Base-by-base conservation (phyloP, 2,329 filamentous ascomycete genomes). In the Apiospora rasikravindrae region DNA sequence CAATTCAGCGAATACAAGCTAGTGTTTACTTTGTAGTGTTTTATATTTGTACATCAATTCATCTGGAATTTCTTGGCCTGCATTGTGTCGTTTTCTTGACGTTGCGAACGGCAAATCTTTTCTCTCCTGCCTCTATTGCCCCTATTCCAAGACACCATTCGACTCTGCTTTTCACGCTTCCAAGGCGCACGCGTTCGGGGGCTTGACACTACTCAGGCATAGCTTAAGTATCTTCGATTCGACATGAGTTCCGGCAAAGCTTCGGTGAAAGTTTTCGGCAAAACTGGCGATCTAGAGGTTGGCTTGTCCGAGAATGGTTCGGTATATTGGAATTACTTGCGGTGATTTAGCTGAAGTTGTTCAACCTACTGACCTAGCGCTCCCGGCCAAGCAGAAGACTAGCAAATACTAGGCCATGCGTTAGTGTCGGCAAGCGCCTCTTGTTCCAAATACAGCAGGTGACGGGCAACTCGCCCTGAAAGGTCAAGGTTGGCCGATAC, bases 1-100 rank as follows among this genome's bases (percentile, higher is more conserved):
- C 66, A 40, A 68, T 68, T 68, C 66, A 68, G 66, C 66, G 66
- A 68, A 68, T 44, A 47, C 66, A 68, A 64, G n/a, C 33, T 64
- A 64, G 57, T 40, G 57, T 64, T 64, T 64, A 64, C 57, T 64
- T 64, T 64, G 57, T 64, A 64, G 57, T 64, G n/a, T 64, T 64
- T 37, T 64, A 64, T 64, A 64, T n/a, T 24, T 64, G 57, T 64
- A 64, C 57, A 64, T 64, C 57, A 64, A 64, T 40, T 40, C 40
- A 40, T 64, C 29, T 40, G 57, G 33, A 6, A 14, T 14, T n/a
- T 2, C 10, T 40, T 19, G 16, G n/a, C 0, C n/a, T n/a, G 19
- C 33, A 40, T 40, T 13, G 16, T 64, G 57, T 40, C 53, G 8
- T 16, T 19, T 8, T n/a, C 8, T 10, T 7, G 45, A 49, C 45